A percentile compares a stretch with the other conserved stretches of the same genome.
These are phyloP conservation scores for Stachybotrys elegans DNA, from an alignment of 2,329 filamentous ascomycete genomes.

Conservation along the genomic window DNA sequence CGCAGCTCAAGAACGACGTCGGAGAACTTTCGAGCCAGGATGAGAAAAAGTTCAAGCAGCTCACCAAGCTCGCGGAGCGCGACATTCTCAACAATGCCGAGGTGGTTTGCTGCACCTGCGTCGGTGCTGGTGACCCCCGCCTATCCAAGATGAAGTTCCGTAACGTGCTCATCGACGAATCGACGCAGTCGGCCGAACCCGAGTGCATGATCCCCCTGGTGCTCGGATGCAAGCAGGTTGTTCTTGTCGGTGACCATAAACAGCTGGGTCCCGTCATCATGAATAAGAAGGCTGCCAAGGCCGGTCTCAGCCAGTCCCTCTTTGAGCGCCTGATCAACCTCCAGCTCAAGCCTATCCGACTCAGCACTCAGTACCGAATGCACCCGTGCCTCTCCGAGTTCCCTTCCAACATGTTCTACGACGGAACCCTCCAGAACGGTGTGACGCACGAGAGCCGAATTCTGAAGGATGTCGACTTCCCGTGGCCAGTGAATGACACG, in stretches of 20 bases:
- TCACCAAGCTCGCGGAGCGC: conserved; percentile 88
- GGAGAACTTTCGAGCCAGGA: conserved; percentile 92
- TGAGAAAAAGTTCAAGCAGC: conserved; percentile 96
- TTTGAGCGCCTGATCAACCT: conserved; percentile 95
- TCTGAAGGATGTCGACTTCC: conserved; percentile 92
- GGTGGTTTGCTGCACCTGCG: conserved; percentile 97
- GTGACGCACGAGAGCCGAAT: conserved; percentile 86
- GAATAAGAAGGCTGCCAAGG: conserved; percentile 99
- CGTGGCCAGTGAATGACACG: conserved; percentile 88
- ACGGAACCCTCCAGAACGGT: conserved; percentile 93
- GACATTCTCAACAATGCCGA: conserved; percentile 94
- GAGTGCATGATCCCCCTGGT: conserved; percentile 99
- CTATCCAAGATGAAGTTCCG: conserved; percentile 97
- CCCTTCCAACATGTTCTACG: conserved; percentile 99
- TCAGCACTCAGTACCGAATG: conserved; percentile 99
- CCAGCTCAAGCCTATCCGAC: conserved; percentile 82
- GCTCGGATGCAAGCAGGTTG: conserved; percentile 95
- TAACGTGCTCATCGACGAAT: conserved; percentile 96
- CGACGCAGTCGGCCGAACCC: conserved; percentile 94
- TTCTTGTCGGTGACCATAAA: conserved; percentile 97
- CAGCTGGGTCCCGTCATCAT: conserved; percentile 98
- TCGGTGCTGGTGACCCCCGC: conserved; percentile 92
- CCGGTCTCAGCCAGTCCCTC: conserved; percentile 94
- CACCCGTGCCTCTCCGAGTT: conserved; percentile 96
- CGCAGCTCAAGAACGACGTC: conserved; percentile 84